Base-by-base conservation (phyloP, 495 filamentous ascomycete genomes). In the Jackrogersella minutella region DNA sequence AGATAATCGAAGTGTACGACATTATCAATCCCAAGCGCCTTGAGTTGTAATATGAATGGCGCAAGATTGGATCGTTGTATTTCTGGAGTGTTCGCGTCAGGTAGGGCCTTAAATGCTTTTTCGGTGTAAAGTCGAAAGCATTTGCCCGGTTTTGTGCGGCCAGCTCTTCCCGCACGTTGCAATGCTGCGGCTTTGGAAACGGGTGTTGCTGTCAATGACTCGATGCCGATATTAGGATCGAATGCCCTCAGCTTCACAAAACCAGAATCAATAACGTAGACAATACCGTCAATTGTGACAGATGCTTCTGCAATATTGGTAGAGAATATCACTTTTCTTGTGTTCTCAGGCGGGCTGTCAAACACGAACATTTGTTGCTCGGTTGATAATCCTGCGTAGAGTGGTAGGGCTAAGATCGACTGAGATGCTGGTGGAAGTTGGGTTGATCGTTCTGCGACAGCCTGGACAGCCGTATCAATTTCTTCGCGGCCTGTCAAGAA, bases 271-370 rank as follows among this genome's bases (percentile, higher is more conserved):
- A 98, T 84, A 14, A 99, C 94, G 71, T 93, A 98, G 44, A 92
- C 87, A 64, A 98, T 92, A 4, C 92, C 93, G 58, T 96, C 90
- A 41, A 99, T 97, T 6, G 95, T 99, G 13, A 99, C 87, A 0
- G 90, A 94, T 16, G 95, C 96, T 79, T 99, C 95, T 31, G 95
- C 92, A 64, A 99, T 97, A 74, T 98, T 98, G 44, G 95, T 98
- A 2, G 91, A 92, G 61, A 99, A 88, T 41, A 99, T 90, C 30
- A 97, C 91, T 74, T 98, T 99, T 11, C 95, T 82, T 19, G 88
- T 90, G 64, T 93, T 93, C 64, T 91, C 90, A 9, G 92, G 91
- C 7, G 95, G 83, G 40, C 89, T 85, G 65, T 97, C 93, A 64
- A 99, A 98, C 47, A 97, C 91, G 59, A 92, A 92, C 80, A 96